These are phyloP conservation scores for Trifolium pratense DNA, from an alignment of 306 rosid species.

Conservation along the genomic window DNA sequence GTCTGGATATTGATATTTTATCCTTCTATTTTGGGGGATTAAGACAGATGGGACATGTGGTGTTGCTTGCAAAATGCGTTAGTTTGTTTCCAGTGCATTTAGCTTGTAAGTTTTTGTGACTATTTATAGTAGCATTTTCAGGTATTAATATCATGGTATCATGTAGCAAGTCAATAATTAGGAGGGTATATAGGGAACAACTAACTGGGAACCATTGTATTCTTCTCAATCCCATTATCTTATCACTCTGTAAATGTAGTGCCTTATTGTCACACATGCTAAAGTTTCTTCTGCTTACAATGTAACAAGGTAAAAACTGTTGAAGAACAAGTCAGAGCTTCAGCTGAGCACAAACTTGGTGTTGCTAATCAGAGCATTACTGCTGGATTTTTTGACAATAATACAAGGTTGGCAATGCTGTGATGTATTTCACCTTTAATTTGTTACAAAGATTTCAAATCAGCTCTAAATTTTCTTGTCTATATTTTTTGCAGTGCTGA, in stretches of 20 bases:
- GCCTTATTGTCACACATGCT: conserved; percentile 33
- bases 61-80: conserved; percentile 5
- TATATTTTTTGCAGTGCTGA: conserved; percentile 78
- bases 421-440: conserved; percentile 27
- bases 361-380: conserved; percentile 99
- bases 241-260: conserved; percentile 10
- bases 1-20: conserved; percentile 14
- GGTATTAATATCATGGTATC: background rate
- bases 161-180: conserved; percentile 19
- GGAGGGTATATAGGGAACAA: conserved; percentile 7
- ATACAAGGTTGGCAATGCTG: conserved; percentile 72
- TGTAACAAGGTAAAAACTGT: conserved; percentile 91
- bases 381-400: conserved; percentile 98
- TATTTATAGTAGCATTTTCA: conserved; percentile 25
- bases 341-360: conserved; percentile 99
- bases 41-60: background rate
- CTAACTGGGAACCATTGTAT: conserved; percentile 5
- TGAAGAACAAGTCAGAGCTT: conserved; percentile 99
- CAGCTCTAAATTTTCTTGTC: conserved; percentile 40
- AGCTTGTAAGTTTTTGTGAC: background rate
- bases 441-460: conserved; percentile 29
- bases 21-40: background rate
- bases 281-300: conserved; percentile 34
- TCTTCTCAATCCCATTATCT: background rate
- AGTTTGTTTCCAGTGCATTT: background rate